Conservation (phyloP, 768 basidiomycete species). For the Phlegmacium glaucopus region DNA sequence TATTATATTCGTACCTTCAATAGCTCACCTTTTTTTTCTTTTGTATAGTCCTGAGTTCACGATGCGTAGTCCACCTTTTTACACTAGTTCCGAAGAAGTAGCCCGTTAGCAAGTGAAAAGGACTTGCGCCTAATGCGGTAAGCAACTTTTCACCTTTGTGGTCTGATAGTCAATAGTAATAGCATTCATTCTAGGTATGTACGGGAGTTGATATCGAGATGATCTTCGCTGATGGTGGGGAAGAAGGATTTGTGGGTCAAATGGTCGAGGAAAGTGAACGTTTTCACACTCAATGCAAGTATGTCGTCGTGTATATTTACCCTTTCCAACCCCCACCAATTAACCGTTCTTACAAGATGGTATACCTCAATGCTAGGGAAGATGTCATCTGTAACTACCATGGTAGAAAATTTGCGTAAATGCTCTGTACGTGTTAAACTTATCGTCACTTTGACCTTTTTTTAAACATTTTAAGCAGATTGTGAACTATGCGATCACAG, state of each 20-base stretch:
- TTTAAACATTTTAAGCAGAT: too few relatives aligned
- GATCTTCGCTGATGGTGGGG: constrained; percentile 81
- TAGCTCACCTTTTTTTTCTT: too few relatives aligned
- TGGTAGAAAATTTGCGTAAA: constrained; percentile 54
- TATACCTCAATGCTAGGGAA: constrained; percentile 94
- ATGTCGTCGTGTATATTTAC: constrained; percentile 10
- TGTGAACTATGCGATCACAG: constrained; percentile 80
- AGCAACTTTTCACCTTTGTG: constrained; percentile 18
- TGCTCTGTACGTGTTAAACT: constrained; percentile 23
- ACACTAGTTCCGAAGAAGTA: constrained; percentile 71
- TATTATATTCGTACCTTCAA: not conserved
- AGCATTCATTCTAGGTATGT: constrained; percentile 54
- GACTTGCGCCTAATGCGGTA: constrained; percentile 69
- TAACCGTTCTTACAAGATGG: constrained; percentile 43
- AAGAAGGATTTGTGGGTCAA: constrained; percentile 66
- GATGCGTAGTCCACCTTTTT: constrained; percentile 98
- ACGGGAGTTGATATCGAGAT: constrained; percentile 87
- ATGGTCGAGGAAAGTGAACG: constrained; percentile 76
- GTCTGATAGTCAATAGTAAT: not conserved
- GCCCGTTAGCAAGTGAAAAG: constrained; percentile 56
- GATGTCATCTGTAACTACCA: constrained; percentile 60
- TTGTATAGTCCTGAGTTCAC: constrained; percentile 74
- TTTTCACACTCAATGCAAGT: constrained; percentile 56
- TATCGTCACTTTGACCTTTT: not conserved
- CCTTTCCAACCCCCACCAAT: not conserved